phyloP scores from a whole-genome alignment of 2,329 filamentous ascomycete genomes.

The Lasiodiplodia sp. region DNA sequence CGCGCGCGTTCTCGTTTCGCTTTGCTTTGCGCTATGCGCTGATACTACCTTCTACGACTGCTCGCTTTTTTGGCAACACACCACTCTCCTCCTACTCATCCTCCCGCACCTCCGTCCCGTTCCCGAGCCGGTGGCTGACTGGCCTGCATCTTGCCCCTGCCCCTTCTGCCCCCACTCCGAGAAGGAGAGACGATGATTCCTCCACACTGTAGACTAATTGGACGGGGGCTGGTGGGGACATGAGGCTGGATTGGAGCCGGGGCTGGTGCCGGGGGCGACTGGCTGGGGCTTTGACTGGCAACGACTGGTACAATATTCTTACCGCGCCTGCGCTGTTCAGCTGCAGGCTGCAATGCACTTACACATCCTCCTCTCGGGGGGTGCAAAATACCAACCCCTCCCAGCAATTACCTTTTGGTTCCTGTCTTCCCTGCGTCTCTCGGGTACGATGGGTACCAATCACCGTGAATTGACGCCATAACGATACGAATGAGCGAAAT shows the following conservation, averaged over 20 bases:
- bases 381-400: not conserved
- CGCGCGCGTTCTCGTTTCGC: not conserved
- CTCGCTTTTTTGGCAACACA: not conserved
- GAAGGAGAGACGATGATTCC: not conserved
- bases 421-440: not conserved
- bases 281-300: not conserved
- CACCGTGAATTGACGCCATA: not conserved
- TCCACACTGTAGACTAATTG: not conserved
- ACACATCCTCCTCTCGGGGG: not conserved
- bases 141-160: not conserved
- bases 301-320: not conserved
- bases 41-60: not conserved
- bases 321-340: conserved; percentile 2
- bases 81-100: not conserved
- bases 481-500: not conserved
- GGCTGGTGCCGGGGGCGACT: not conserved
- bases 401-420: not conserved
- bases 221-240: not conserved
- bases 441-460: not conserved
- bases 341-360: conserved; percentile 14
- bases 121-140: too few relatives aligned
- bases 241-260: not conserved
- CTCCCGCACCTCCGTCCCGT: too few relatives aligned
- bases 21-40: not conserved
- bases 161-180: not conserved